Base-by-base conservation (phyloP, 139 green algal species). In the Closterium sp. region DNA sequence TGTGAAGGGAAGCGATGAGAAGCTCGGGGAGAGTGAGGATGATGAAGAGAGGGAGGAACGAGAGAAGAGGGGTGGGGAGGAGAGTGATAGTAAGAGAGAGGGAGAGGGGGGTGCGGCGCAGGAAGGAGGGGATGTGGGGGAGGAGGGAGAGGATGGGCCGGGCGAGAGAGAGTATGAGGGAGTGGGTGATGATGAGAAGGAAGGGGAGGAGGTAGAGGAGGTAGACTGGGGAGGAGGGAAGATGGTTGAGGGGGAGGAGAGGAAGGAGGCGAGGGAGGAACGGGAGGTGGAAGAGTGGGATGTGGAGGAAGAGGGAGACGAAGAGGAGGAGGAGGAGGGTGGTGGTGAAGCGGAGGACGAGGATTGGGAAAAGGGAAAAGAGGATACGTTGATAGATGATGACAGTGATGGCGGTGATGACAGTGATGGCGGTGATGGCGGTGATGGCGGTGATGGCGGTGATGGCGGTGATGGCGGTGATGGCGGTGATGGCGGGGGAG, bases 41-140 rank as follows among this genome's bases (percentile, higher is more conserved):
- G 36, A 28, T 23, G 28, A 10, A 10, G n/a, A 89, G 31, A 33
- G 86, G 4, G 8, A 9, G 25, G 36, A 33, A 10, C n/a, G 30
- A 33, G 36, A 21, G n/a, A 21, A 9, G 36, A 76, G 30, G 34
- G 86, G 96, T 86, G 8, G 28, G 25, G 94, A 94, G 19, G 95
- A 96, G 91, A 92, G 95, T 87, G 87, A 9, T 5, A 9, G 31
- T 10, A 90, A 34, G 3, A 9, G 33, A 4, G 84, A 89, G 85
- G 85, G 64, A 31, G 85, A 30, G 12, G 85, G 30, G 25, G 19
- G 34, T 88, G 33, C 28, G 34, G 85, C 19, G 33, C n/a, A 32
- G 25, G 31, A 36, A 30, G 85, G 19, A 31, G 85, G 16, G 32
- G 33, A 9, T 2, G 33, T 19, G 34, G 34, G 16, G 33, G 34